Percentiles rank a stretch among this genome's conserved stretches.
These are phyloP conservation scores for Tolypocladium ophioglossoides DNA, from an alignment of 2,329 filamentous ascomycete genomes.

Conservation along the genomic window DNA sequence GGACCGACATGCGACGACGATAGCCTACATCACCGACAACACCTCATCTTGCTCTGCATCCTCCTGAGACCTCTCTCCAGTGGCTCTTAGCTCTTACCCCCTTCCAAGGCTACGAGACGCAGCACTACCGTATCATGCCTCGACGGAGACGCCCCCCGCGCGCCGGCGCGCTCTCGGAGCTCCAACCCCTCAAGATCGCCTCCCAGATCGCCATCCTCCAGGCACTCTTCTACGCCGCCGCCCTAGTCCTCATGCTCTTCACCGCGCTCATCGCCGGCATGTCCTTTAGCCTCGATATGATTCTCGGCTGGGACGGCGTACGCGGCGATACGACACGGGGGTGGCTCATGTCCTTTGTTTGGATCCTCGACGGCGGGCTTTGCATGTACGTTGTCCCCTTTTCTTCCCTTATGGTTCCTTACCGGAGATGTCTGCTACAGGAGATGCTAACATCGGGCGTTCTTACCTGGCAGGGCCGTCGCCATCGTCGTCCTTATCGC, in stretches of 20 bases:
- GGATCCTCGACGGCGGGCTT: slow-evolving; percentile 44
- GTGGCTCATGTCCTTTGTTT: slow-evolving; percentile 48
- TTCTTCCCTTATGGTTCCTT: background rate
- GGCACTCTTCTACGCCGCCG: slow-evolving; percentile 41
- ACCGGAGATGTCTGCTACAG: background rate
- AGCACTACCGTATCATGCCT: slow-evolving; percentile 28
- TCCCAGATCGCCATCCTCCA: slow-evolving; percentile 49
- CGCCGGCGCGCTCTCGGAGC: slow-evolving; percentile 48
- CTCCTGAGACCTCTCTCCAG: background rate
- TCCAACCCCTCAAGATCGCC: slow-evolving; percentile 50
- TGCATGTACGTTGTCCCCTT: slow-evolving; percentile 31
- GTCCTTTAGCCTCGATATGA: slow-evolving; percentile 39
- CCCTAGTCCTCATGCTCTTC: slow-evolving; percentile 45
- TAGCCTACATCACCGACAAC: background rate
- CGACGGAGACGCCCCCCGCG: slow-evolving; percentile 47
- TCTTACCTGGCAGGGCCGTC: slow-evolving; percentile 49
- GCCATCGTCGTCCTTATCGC: slow-evolving; percentile 75
- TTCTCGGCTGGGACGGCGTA: slow-evolving; percentile 48
- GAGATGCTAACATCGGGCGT: background rate
- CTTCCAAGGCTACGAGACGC: background rate
- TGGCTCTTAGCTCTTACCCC: too few relatives aligned
- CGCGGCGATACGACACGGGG: slow-evolving; percentile 52
- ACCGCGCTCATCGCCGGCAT: slow-evolving; percentile 47
- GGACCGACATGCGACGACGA: background rate
- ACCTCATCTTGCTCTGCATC: background rate